These are phyloP conservation scores for Agaricales sp. DNA, from an alignment of 1,284 basidiomycete genomes.

Conservation along the genomic window DNA sequence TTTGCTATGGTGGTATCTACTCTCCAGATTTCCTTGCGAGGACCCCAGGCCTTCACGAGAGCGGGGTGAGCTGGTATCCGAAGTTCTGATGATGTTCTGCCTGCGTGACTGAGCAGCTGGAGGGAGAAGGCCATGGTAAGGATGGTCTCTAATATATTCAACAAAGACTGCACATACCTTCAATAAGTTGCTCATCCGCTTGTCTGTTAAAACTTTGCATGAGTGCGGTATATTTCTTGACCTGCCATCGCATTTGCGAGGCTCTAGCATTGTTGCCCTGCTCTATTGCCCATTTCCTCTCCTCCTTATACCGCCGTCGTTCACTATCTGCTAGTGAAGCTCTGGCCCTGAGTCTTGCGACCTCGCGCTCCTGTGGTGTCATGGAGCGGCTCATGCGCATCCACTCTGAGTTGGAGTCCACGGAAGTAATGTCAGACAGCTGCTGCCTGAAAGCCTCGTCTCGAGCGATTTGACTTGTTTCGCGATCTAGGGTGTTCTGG, in stretches of 20 bases:
- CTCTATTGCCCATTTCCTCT: slow-evolving; percentile 72
- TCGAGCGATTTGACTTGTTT: slow-evolving; percentile 1
- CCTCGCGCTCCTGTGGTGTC: slow-evolving; percentile 59
- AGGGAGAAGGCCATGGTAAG: too few species aligned
- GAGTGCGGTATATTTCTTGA: slow-evolving; percentile 64
- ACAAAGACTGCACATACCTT: slow-evolving; percentile 50
- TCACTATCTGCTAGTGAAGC: slow-evolving; percentile 74
- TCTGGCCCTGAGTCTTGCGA: slow-evolving; percentile 58
- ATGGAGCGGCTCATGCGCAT: slow-evolving; percentile 47
- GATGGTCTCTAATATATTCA: too few species aligned
- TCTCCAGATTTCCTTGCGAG: background rate
- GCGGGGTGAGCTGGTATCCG: background rate
- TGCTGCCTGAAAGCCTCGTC: slow-evolving; percentile 1
- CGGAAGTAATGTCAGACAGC: slow-evolving; percentile 43
- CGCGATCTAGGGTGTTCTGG: background rate
- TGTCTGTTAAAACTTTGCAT: slow-evolving; percentile 73
- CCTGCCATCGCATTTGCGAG: slow-evolving; percentile 70
- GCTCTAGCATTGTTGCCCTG: slow-evolving; percentile 66
- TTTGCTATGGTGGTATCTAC: background rate
- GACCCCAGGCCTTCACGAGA: background rate
- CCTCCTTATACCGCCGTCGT: slow-evolving; percentile 69
- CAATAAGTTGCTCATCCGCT: slow-evolving; percentile 61
- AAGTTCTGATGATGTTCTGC: background rate
- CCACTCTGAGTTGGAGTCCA: slow-evolving; percentile 50
- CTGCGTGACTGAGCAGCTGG: background rate